phyloP scores from a whole-genome alignment of 2,329 filamentous ascomycete genomes.

The Phoma sp. region DNA sequence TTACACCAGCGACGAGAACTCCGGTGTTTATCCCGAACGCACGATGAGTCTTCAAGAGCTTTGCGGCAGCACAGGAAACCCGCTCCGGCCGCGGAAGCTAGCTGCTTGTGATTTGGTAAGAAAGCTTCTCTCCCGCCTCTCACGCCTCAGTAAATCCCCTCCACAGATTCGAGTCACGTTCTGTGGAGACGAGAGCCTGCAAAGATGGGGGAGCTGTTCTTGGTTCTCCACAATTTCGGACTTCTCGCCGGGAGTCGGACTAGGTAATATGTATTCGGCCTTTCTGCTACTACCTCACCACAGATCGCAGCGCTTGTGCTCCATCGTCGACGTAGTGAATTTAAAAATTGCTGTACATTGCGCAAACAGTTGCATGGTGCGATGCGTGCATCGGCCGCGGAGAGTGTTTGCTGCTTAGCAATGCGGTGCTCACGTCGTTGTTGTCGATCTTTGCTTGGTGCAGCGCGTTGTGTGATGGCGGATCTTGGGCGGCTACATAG shows the following conservation, averaged over 20 bases:
- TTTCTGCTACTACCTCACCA: neutral
- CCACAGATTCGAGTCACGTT: neutral
- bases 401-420: conserved; percentile 9
- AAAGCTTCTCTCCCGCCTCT: neutral
- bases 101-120: neutral
- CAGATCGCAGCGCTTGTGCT: neutral
- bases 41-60: neutral
- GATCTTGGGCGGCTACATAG: too few relatives aligned
- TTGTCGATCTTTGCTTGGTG: conserved; percentile 9
- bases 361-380: neutral
- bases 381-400: conserved; percentile 12
- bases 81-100: conserved; percentile 33
- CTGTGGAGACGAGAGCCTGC: conserved; percentile 3
- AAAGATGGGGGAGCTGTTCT: conserved; percentile 4
- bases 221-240: conserved; percentile 13
- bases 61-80: neutral
- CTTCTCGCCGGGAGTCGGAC: conserved; percentile 10
- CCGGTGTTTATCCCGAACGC: conserved; percentile 2
- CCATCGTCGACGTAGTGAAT: neutral
- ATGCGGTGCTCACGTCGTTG: conserved; percentile 2
- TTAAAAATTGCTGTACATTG: neutral
- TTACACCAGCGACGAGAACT: neutral
- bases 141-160: neutral
- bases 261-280: neutral
- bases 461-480: neutral